Conservation (phyloP, 2,329 filamentous ascomycete genomes). For the Trichoderma aggressivum region DNA sequence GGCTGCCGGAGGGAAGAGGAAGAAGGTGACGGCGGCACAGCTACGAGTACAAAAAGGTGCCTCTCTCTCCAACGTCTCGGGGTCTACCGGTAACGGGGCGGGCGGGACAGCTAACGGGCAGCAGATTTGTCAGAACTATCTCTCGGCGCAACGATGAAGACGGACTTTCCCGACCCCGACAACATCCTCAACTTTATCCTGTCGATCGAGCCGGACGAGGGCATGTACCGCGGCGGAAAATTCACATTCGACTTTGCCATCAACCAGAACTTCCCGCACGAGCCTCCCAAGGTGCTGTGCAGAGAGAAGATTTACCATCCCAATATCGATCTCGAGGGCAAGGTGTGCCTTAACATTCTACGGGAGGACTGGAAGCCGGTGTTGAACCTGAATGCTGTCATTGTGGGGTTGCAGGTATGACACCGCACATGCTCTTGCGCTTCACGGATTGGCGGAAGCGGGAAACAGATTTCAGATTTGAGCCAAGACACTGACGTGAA, state of each 20-base stretch:
- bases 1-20: slow-evolving; percentile 78
- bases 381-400: slow-evolving; percentile 91
- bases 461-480: background rate
- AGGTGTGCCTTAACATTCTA: slow-evolving; percentile 96
- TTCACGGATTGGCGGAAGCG: background rate
- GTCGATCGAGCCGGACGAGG: slow-evolving; percentile 80
- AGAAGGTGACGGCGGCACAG: slow-evolving; percentile 97
- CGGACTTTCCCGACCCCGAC: slow-evolving; percentile 76
- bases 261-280: slow-evolving; percentile 93
- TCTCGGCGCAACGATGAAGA: slow-evolving; percentile 75
- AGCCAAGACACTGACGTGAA: background rate
- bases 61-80: background rate
- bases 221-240: slow-evolving; percentile 78
- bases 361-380: slow-evolving; percentile 99
- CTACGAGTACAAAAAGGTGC: slow-evolving; percentile 92
- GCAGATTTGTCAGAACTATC: slow-evolving; percentile 78
- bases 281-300: slow-evolving; percentile 95
- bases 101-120: background rate
- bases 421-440: background rate
- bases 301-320: slow-evolving; percentile 98
- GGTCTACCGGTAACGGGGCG: background rate
- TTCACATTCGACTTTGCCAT: slow-evolving; percentile 93
- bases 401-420: slow-evolving; percentile 81
- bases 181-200: slow-evolving; percentile 82
- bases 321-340: slow-evolving; percentile 96